Evolutionary conservation across 176 grass and related monocot species (phyloP).

Genomic region (Carex kokanica): DNA sequence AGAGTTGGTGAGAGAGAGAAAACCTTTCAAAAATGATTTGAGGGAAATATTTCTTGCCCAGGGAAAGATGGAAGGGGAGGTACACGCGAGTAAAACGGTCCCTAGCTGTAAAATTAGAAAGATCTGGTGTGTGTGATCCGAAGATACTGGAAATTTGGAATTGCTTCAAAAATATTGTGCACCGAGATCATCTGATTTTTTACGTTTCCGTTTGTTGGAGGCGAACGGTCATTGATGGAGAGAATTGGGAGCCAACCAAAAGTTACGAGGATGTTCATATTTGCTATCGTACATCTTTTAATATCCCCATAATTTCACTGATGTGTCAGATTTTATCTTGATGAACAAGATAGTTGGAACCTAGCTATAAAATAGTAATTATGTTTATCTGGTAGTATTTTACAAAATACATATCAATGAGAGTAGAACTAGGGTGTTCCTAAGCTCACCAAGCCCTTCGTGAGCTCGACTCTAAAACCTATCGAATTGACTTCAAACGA

Average conservation of each 20-base stretch:
- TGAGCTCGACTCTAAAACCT: no score
- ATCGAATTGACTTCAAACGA: no score
- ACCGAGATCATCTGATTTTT: background rate
- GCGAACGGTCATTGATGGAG: background rate
- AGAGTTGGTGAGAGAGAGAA: background rate
- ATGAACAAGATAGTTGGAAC: background rate
- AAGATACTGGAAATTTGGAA: background rate
- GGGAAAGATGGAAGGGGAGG: background rate
- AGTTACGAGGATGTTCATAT: background rate
- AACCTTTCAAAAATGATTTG: constrained; percentile 13
- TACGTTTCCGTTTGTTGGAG: background rate
- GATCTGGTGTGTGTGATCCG: background rate
- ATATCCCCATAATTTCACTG: background rate
- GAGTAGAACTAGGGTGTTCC: no score
- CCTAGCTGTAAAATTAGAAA: background rate
- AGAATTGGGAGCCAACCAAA: background rate
- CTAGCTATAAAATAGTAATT: background rate
- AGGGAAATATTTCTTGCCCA: background rate
- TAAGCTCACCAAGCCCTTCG: no score
- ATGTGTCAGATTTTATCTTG: background rate
- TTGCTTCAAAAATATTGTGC: background rate
- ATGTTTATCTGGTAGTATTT: background rate
- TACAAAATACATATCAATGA: no score
- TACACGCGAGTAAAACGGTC: background rate
- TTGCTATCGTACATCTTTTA: background rate